Conservation (phyloP, 225 moss, liverwort and hornwort species). For the Antitrichia curtipendula region DNA sequence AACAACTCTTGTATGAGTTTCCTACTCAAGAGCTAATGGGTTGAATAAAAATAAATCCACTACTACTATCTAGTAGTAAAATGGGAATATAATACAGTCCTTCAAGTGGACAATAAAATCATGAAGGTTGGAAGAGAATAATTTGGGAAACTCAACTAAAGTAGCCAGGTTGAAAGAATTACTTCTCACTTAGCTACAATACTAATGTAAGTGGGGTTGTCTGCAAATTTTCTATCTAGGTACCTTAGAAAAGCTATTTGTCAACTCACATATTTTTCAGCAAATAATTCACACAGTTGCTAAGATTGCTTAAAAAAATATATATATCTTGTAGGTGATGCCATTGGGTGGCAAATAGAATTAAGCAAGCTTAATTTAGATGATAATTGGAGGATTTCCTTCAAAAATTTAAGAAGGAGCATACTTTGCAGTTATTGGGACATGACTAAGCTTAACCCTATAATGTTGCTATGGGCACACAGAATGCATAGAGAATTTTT, state of each 20-base stretch:
- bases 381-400: neutral
- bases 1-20: conserved; percentile 6
- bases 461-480: too few species aligned
- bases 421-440: neutral
- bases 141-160: neutral
- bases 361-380: neutral
- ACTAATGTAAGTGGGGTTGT: neutral
- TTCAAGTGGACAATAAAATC: conserved; percentile 2
- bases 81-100: conserved; percentile 10
- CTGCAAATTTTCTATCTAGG: neutral
- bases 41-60: neutral
- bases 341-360: too few species aligned
- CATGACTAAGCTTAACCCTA: neutral
- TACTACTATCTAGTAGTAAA: neutral
- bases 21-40: neutral
- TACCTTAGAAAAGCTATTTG: neutral
- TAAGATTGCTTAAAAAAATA: neutral
- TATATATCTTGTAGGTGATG: rapidly evolving
- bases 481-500: too few species aligned
- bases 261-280: neutral
- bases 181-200: neutral
- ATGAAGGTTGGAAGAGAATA: neutral
- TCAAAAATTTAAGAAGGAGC: neutral
- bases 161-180: neutral
- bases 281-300: neutral